Conservation (phyloP, 2,329 filamentous ascomycete species). For the Xylogone sp. region DNA sequence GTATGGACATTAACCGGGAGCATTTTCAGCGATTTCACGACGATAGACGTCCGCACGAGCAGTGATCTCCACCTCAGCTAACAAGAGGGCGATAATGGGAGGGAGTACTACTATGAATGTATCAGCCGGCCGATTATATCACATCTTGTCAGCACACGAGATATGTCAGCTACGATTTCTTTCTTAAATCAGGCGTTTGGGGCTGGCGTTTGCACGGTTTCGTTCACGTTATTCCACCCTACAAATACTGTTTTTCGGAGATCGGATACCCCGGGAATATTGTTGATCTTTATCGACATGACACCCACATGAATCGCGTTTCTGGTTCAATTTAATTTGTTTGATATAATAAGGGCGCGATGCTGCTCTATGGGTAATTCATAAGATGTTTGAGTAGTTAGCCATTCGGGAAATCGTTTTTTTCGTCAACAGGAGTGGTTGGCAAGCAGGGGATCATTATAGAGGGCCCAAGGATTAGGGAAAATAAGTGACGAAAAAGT, state of each 20-base stretch:
- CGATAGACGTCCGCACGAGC: constrained; percentile 8
- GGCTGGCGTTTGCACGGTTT: not conserved
- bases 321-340: not conserved
- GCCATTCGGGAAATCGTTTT: not conserved
- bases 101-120: not conserved
- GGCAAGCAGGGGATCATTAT: not conserved
- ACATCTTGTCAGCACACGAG: not conserved
- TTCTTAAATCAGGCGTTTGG: not conserved
- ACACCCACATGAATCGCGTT: not conserved
- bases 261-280: constrained; percentile 6
- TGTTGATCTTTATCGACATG: not conserved
- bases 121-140: not conserved
- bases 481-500: not conserved
- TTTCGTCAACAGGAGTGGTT: not conserved
- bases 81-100: not conserved
- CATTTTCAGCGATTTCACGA: constrained; percentile 9
- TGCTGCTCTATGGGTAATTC: not conserved
- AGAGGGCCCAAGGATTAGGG: not conserved
- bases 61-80: constrained; percentile 1
- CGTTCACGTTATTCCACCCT: not conserved
- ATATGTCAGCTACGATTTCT: not conserved
- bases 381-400: not conserved
- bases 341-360: not conserved
- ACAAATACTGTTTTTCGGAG: not conserved
- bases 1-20: constrained; percentile 22